Percentiles rank a stretch among this genome's conserved stretches.
Conservation (phyloP, 2,329 filamentous ascomycete species). For the Zymoseptoria passerinii region DNA sequence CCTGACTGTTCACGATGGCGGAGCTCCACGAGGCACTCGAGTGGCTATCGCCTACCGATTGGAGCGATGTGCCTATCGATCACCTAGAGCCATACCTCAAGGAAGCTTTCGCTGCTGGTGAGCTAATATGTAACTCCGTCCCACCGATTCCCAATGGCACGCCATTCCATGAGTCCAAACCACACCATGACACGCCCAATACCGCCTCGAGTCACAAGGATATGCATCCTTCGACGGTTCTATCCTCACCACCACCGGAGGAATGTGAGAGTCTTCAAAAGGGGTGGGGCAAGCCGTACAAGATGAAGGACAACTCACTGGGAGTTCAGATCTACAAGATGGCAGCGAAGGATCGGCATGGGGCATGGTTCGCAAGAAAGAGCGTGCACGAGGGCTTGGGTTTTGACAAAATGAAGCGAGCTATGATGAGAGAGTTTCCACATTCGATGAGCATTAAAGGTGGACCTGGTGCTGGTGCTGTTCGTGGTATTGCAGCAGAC, state of each 20-base stretch:
- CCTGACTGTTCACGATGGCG: conserved; percentile 24
- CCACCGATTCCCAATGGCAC: conserved; percentile 48
- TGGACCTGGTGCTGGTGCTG: conserved; percentile 61
- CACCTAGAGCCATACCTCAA: conserved; percentile 35
- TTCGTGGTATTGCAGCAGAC: conserved; percentile 81
- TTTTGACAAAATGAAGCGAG: conserved; percentile 69
- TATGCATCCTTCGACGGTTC: conserved; percentile 45
- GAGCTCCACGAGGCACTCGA: conserved; percentile 41
- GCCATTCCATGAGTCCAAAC: conserved; percentile 39
- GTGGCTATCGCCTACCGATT: conserved; percentile 37
- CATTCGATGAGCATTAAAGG: conserved; percentile 66
- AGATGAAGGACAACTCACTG: conserved; percentile 68
- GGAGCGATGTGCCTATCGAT: conserved; percentile 36
- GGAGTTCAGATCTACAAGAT: conserved; percentile 75
- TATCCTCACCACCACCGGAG: conserved; percentile 42
- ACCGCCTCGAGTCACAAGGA: conserved; percentile 43
- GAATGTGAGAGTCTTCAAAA: conserved; percentile 58
- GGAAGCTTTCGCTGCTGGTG: conserved; percentile 46
- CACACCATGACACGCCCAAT: conserved; percentile 51
- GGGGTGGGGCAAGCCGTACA: conserved; percentile 78
- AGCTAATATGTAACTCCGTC: conserved; percentile 68
- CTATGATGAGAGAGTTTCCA: conserved; percentile 69
- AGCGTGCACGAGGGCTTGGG: conserved; percentile 72
- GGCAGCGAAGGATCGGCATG: conserved; percentile 67
- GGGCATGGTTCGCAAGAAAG: conserved; percentile 80